Base-by-base conservation (phyloP, 2,329 filamentous ascomycete genomes). In the Epicoccum sorghinum region DNA sequence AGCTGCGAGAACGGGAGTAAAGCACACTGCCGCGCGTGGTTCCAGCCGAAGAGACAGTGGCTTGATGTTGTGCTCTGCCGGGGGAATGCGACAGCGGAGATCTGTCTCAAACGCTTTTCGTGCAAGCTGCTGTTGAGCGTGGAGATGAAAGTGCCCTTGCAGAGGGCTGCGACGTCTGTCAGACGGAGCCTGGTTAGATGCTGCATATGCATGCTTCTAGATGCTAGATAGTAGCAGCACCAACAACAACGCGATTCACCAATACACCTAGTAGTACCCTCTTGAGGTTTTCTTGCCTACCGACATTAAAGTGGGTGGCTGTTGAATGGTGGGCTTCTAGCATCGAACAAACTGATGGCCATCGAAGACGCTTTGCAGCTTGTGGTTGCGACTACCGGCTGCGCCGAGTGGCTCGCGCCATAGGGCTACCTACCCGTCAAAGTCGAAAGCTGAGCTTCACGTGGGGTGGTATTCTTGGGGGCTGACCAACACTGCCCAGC, bases 111-210 rank as follows among this genome's bases (percentile, higher is more conserved):
- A 56, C 12, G n/a, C 9, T 44, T 47, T 35, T 42, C 35, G 22
- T 30, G 10, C 24, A 13, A 44, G 8, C 32, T n/a, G 40, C 22
- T 56, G 53, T 56, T 56, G 53, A 52, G 38, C 24, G 43, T 47
- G 47, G 53, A 56, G 18, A 51, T 56, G 53, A 44, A 46, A 51
- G 53, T 52, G 47, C 44, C 39, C 47, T 56, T 51, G 53, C 53
- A 51, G 47, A 30, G 36, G 37, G 30, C 37, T 55, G 52, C 52
- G 14, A 55, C 52, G 46, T 32, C 41, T 47, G 47, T 55, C 52
- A 50, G 52, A 55, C 46, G 41, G 38, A 23, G 29, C 41, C 25
- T 33, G 42, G 4, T 25, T 37, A 24, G n/a, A 30, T 29, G 24
- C 23, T 45, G 46, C 29, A 14, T 40, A 29, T 35, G 46, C 18